phyloP scores from a whole-genome alignment of 305 asterid species.

The Fraxinus sp. region DNA sequence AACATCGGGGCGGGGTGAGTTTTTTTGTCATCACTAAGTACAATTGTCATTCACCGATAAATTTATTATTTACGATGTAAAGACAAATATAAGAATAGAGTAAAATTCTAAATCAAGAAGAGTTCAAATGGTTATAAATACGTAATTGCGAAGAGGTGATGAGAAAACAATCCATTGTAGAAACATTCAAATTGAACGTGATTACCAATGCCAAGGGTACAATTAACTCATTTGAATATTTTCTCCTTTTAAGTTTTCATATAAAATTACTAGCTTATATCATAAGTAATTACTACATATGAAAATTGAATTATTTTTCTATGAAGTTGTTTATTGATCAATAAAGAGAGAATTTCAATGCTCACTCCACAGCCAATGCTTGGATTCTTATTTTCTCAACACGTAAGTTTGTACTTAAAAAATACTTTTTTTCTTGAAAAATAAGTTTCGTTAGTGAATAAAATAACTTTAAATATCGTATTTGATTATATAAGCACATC shows the following conservation, averaged over 20 bases:
- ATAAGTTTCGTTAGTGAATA: not conserved
- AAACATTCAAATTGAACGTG: not conserved
- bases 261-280: not conserved
- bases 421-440: not conserved
- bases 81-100: not conserved
- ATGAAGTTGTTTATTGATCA: not conserved
- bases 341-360: not conserved
- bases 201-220: not conserved
- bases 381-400: not conserved
- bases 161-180: not conserved
- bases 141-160: not conserved
- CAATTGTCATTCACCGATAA: too few species aligned
- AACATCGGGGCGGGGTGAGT: too few species aligned
- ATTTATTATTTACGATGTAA: not conserved
- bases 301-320: not conserved
- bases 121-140: not conserved
- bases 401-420: not conserved
- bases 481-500: not conserved
- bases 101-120: not conserved
- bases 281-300: not conserved
- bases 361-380: not conserved
- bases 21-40: too few species aligned
- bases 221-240: not conserved
- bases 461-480: not conserved
- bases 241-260: not conserved